Percentiles rank a stretch among this genome's conserved stretches.
These are phyloP conservation scores for Protea cynaroides DNA, from an alignment of 164 flowering plant genomes.

Conservation along the genomic window DNA sequence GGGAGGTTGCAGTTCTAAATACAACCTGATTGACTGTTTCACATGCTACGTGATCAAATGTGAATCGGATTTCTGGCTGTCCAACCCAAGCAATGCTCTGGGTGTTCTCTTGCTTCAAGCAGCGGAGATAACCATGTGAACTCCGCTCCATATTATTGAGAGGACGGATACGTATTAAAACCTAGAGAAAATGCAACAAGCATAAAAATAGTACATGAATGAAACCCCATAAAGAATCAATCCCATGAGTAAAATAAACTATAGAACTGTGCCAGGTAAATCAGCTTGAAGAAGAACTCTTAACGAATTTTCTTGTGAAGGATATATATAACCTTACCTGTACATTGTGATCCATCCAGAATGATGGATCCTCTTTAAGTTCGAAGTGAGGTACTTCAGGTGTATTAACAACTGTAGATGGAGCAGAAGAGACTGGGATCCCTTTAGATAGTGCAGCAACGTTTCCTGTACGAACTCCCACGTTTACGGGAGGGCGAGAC, in stretches of 20 bases:
- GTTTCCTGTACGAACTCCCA: slow-evolving; percentile 22
- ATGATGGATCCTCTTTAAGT: slow-evolving; percentile 87
- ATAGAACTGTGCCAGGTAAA: not conserved
- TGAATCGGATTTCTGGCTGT: slow-evolving; percentile 86
- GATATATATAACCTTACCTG: slow-evolving; percentile 42
- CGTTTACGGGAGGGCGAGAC: slow-evolving; percentile 26
- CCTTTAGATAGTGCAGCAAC: slow-evolving; percentile 53
- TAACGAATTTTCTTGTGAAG: not conserved
- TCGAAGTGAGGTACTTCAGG: slow-evolving; percentile 93
- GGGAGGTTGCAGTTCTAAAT: not conserved
- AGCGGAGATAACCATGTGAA: slow-evolving; percentile 62
- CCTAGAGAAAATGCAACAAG: slow-evolving; percentile 32
- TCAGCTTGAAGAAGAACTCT: not conserved
- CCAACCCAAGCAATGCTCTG: slow-evolving; percentile 87
- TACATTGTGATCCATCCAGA: slow-evolving; percentile 98
- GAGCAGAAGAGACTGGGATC: slow-evolving; percentile 34
- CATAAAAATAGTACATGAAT: not conserved
- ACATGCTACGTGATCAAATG: slow-evolving; percentile 97
- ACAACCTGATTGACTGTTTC: slow-evolving; percentile 88
- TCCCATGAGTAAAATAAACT: not conserved
- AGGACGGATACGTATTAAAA: slow-evolving; percentile 89
- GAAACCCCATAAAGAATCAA: not conserved
- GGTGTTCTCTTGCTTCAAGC: slow-evolving; percentile 91
- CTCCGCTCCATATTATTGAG: slow-evolving; percentile 70
- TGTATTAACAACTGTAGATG: slow-evolving; percentile 47